Evolutionary conservation across 106 monocot genomes (phyloP), one percentile per base, ranked within the genome.

Genomic region (Dioscorea dumetorum): DNA sequence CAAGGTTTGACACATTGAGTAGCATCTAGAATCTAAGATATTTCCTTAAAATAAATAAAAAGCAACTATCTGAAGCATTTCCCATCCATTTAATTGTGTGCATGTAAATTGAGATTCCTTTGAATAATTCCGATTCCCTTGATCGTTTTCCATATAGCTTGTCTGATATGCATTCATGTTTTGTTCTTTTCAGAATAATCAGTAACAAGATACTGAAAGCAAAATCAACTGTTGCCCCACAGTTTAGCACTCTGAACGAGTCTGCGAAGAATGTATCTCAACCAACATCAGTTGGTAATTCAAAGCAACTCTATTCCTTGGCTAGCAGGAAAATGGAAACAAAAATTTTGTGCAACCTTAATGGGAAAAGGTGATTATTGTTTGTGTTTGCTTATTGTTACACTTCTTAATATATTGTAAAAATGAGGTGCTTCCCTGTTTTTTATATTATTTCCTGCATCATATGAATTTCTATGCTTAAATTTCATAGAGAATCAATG

Each of bases 291-390:
- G 51, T 60, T 70, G 63, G 33, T 51, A 70, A 66, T 54, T 57
- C 70, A 67, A 80, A 83, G 64, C 67, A 76, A 67, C 67, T 62
- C 16, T 5, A 61, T 72, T 48, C 53, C 34, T 22, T 28, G 28
- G 8, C 24, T 33, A 70, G 57, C 35, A 66, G 50, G 59, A 77
- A 77, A 68, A 60, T 58, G 28, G 60, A 80, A 77, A 58, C 56
- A 58, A 50, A 63, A 53, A 48, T 65, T 67, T 20, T 72, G 21
- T 57, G 35, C 67, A 63, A 61, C 52, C 22, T 31, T 62, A 64
- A 57, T 11, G 53, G 19, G 59, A 61, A 75, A 62, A 76, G 77
- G 87, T 88, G 54, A 54, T 54, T 54, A 16, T 19, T 4, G 18
- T 15, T 19, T 18, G 6, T 41, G 41, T 16, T 54, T 54, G 3